Evolutionary conservation across 345 rosid genomes (phyloP).

Genomic region (Aquilaria yunnanensis): DNA sequence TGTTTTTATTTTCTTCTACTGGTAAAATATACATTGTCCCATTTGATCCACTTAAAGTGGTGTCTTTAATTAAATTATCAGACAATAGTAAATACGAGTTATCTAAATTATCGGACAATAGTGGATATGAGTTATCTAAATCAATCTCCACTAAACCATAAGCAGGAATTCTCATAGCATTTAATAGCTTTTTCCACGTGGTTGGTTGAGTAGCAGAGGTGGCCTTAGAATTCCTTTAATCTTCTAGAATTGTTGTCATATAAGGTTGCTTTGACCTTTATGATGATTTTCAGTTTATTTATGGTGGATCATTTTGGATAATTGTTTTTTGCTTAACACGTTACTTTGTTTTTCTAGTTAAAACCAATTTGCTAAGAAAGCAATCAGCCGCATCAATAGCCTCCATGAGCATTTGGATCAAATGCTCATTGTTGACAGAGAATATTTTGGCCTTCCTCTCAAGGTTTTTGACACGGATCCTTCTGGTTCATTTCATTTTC

Average conservation of each 20-base stretch:
- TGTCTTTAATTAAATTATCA: not conserved
- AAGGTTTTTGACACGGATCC: slow-evolving; percentile 27
- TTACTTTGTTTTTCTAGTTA: not conserved
- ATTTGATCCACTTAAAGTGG: not conserved
- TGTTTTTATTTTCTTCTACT: not conserved
- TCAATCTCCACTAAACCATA: slow-evolving; percentile 7
- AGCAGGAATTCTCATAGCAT: not conserved
- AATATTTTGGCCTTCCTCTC: slow-evolving; percentile 67
- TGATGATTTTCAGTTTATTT: slow-evolving; percentile 14
- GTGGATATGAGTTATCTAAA: not conserved
- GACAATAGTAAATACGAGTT: not conserved
- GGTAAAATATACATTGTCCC: not conserved
- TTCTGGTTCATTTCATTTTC: not conserved
- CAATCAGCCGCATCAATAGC: slow-evolving; percentile 57
- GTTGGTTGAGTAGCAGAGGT: slow-evolving; percentile 19
- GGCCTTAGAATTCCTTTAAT: slow-evolving; percentile 17
- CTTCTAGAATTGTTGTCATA: slow-evolving; percentile 17
- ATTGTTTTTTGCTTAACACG: not conserved
- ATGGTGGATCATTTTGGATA: slow-evolving; percentile 2
- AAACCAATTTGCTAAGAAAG: slow-evolving; percentile 40
- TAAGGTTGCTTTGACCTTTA: slow-evolving; percentile 14
- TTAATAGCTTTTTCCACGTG: not conserved
- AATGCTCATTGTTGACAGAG: slow-evolving; percentile 52
- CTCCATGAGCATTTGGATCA: slow-evolving; percentile 71
- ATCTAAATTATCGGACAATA: not conserved